Evolutionary conservation across 1,139 yeast species (phyloP), one percentile per base, ranked within the genome.

Genomic region (Hyphopichia buzzinii): DNA sequence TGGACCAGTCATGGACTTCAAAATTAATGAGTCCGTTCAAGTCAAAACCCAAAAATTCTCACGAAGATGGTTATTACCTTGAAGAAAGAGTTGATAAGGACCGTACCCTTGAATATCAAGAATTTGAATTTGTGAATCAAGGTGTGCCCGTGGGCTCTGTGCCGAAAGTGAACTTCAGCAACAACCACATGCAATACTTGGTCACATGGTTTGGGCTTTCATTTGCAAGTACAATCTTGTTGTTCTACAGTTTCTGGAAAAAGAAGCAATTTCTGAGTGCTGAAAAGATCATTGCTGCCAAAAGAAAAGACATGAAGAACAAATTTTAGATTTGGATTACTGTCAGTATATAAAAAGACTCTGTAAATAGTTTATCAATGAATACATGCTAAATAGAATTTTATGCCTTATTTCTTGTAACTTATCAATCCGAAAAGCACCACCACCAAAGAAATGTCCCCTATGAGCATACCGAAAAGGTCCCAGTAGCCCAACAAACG

Each of bases 171-270:
- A 89, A 82, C 44, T 74, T 88, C 54, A 78, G 84, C 46, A 94
- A 92, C 59, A 89, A 90, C 54, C 99, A 92, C 57, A 66, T 90
- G 59, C 96, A 92, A 59, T 92, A 92, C 57, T 67, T 92, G 51
- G 77, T 88, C 16, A 92, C 99, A 0, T 92, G 99, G 99, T 92
- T 87, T 57, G 96, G 95, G 0, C 74, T 89, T 29, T 80, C 89
- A 1, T 50, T 84, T 28, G 75, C 85, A 26, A 84, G 95, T 32
- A 54, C 89, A 0, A 77, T 81, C 24, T 72, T 86, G 55, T 68
- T 90, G 40, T 31, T 54, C 10, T 71, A 64, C 46, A 51, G 55
- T 25, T 49, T 66, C 39, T 49, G 54, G 48, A 70, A 66, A 48
- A 53, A 49, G 29, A 55, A 54, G 38, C 58, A 57, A 35, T 57